Conservation (phyloP, 768 basidiomycete genomes). For the Pulveroboletus sp. region DNA sequence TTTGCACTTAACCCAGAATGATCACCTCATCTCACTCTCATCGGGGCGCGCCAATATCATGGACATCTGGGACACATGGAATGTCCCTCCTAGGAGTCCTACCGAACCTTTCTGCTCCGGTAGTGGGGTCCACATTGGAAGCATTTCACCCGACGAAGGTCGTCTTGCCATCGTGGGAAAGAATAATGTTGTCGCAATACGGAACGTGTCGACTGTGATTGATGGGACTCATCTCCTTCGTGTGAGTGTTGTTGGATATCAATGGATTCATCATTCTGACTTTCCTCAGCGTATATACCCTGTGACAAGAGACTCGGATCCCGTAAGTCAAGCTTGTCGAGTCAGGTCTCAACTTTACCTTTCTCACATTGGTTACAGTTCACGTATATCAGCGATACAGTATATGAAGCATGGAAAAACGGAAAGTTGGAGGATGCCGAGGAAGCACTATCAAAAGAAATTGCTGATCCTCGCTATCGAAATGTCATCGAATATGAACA, state of each 20-base stretch:
- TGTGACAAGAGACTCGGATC: neutral
- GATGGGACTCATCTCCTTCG: neutral
- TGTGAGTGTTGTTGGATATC: neutral
- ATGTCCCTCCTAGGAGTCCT: neutral
- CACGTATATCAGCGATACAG: slow-evolving; percentile 6
- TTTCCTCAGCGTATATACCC: slow-evolving; percentile 4
- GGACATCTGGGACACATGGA: slow-evolving; percentile 14
- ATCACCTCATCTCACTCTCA: slow-evolving; percentile 10
- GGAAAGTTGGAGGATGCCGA: slow-evolving; percentile 7
- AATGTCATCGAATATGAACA: neutral
- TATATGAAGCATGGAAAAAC: slow-evolving; percentile 3
- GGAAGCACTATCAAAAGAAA: slow-evolving; percentile 9
- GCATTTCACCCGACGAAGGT: slow-evolving; percentile 5
- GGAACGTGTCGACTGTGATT: neutral
- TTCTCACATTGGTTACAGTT: slow-evolving; percentile 4
- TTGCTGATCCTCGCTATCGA: neutral
- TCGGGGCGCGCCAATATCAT: neutral
- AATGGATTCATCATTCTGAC: neutral
- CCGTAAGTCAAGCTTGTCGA: slow-evolving; percentile 1
- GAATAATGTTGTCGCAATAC: neutral
- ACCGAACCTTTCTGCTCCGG: slow-evolving; percentile 2
- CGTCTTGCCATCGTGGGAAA: slow-evolving; percentile 1
- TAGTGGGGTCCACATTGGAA: neutral
- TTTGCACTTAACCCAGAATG: slow-evolving; percentile 1
- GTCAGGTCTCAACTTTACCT: neutral